These are phyloP conservation scores for Xylaria multiplex DNA, from an alignment of 2,329 filamentous ascomycete species.

Conservation along the genomic window DNA sequence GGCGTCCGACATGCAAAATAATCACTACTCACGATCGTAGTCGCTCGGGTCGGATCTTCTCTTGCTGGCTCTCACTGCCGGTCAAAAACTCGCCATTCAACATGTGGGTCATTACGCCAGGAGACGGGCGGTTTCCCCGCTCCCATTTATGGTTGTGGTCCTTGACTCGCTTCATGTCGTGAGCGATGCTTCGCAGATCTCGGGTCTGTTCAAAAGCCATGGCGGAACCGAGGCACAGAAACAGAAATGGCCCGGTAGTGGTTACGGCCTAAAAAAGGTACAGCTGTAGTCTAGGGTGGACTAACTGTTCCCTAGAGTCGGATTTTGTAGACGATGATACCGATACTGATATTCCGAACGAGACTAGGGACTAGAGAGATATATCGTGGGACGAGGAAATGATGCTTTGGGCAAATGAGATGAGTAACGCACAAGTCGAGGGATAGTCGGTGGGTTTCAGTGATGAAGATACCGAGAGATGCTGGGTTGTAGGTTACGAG, in stretches of 20 bases:
- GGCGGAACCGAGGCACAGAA: conserved; percentile 1
- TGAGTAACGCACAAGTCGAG: background rate
- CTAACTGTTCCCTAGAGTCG: background rate
- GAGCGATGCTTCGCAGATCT: conserved; percentile 57
- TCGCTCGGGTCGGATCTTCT: conserved; percentile 52
- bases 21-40: conserved; percentile 48
- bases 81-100: conserved; percentile 30
- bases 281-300: background rate
- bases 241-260: background rate
- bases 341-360: conserved; percentile 7
- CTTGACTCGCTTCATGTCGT: conserved; percentile 57
- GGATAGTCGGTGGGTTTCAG: background rate
- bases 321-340: background rate
- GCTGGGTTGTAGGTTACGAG: conserved; percentile 27
- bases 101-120: conserved; percentile 41
- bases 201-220: conserved; percentile 50
- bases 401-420: background rate
- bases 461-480: conserved; percentile 12
- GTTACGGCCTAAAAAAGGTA: background rate
- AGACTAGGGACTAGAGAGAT: background rate
- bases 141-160: conserved; percentile 57
- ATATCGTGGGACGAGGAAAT: conserved; percentile 7
- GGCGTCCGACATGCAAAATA: background rate
- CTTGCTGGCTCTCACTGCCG: conserved; percentile 47
- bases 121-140: conserved; percentile 49